Base-by-base conservation (phyloP, 1,284 basidiomycete species). In the Pholiota adiposa region DNA sequence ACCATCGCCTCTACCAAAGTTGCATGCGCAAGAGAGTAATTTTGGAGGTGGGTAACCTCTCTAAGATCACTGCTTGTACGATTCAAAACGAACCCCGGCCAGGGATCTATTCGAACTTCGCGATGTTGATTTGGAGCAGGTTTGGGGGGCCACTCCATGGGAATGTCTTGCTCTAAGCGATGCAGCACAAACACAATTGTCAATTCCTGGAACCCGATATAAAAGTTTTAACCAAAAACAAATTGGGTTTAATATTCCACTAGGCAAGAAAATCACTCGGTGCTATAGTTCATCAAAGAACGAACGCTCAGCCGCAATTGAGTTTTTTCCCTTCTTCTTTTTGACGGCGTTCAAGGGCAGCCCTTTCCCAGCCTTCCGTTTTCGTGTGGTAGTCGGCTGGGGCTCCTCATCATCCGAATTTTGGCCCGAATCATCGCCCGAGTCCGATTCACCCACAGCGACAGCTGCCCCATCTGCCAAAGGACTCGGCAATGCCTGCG, bases 211-310 rank as follows among this genome's bases (percentile, higher is more conserved):
- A 44, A 43, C 25, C 29, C 12, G 41, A 38, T 38, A 38, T 9
- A 12, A 38, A 38, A 31, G 11, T 9, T 4, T 38, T 38, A 4
- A 38, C 12, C 43, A 12, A 14, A 27, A 46, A 46, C 14, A 46
- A 12, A 16, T 25, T 14, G 11, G 21, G 7, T 46, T 46, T 27
- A 46, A 46, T 46, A 31, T 27, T 27, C 25, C 33, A 31, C 14
- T 16, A 34, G 9, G 38, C 33, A 25, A 55, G n/a, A 48, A 18
- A 38, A 27, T 38, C 19, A 33, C 38, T 56, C 51, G 55, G 41
- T 49, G 51, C 52, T 78, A 90, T 54, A 93, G 73, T 54, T 81
- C 88, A 51, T 85, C 83, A 69, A 93, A 93, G 73, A 93, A 93
- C 27, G 70, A 63, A 44, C 62, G 63, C n/a, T 84, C 79, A 11